These are phyloP conservation scores for Aspergillus ellipticus DNA, from an alignment of 495 filamentous ascomycete species.

Conservation along the genomic window DNA sequence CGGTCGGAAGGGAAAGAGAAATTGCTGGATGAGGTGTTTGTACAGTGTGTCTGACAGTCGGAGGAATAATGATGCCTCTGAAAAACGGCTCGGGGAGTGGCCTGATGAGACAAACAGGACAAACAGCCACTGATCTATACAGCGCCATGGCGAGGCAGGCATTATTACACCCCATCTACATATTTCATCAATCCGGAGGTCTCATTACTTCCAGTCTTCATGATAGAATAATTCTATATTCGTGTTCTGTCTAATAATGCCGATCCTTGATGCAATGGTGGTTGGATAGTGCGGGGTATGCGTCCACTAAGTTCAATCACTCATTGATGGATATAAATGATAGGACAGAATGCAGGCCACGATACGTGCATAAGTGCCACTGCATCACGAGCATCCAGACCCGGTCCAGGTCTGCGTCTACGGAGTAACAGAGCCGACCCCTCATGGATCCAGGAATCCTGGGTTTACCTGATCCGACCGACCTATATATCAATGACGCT, in stretches of 20 bases:
- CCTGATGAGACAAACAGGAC: slow-evolving; percentile 30
- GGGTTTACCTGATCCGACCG: background rate
- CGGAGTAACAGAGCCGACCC: background rate
- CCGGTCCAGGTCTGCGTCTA: background rate
- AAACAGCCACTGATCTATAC: slow-evolving; percentile 23
- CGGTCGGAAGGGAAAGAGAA: background rate
- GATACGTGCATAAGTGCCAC: background rate
- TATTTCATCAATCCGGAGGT: background rate
- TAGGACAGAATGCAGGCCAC: background rate
- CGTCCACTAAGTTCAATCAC: background rate
- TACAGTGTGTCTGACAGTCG: background rate
- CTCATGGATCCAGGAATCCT: background rate
- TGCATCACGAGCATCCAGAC: background rate
- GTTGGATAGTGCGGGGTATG: background rate
- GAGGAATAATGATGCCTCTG: background rate
- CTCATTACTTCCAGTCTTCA: background rate
- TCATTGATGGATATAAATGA: background rate
- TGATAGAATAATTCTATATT: background rate
- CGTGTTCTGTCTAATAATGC: too few species aligned
- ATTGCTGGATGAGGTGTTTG: background rate
- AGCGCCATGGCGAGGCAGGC: background rate
- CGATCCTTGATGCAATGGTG: too few species aligned
- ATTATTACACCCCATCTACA: background rate
- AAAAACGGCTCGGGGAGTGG: slow-evolving; percentile 6
- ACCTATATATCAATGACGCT: slow-evolving; percentile 16